Conservation (phyloP, 441 rosid genomes). For the Populus hybrid region DNA sequence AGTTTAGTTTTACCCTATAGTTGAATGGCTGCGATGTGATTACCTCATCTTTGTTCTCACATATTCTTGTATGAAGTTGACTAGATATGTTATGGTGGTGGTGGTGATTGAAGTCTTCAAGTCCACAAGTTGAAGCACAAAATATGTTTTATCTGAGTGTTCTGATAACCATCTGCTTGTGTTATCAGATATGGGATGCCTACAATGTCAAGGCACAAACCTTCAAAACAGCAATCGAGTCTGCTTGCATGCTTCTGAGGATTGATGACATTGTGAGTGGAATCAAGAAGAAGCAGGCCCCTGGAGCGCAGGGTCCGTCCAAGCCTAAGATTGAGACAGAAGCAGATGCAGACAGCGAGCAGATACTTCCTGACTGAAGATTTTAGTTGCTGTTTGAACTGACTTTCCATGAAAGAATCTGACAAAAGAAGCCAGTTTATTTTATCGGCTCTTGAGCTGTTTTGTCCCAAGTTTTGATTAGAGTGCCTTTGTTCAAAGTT, state of each 20-base stretch:
- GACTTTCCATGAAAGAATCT: background rate
- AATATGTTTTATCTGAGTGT: background rate
- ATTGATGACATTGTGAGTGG: conserved; percentile 96
- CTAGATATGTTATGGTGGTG: background rate
- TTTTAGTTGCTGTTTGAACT: background rate
- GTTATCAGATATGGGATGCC: conserved; percentile 82
- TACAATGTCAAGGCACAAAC: conserved; percentile 93
- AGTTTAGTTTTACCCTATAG: background rate
- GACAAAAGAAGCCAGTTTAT: background rate
- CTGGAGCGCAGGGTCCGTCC: conserved; percentile 57
- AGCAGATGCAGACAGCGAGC: conserved; percentile 87
- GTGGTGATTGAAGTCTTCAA: background rate
- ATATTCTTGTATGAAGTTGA: background rate
- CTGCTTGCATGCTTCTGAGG: conserved; percentile 87
- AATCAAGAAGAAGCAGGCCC: conserved; percentile 83
- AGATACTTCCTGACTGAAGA: conserved; percentile 69
- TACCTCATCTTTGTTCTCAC: background rate
- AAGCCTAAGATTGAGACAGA: conserved; percentile 81
- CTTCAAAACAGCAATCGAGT: conserved; percentile 89
- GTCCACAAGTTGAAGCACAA: background rate
- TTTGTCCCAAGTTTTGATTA: background rate
- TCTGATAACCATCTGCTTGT: background rate
- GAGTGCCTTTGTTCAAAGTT: background rate
- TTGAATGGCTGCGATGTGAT: background rate
- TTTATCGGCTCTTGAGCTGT: background rate